Conservation (phyloP, 2,329 filamentous ascomycete genomes). For the Alternaria ethzedia region DNA sequence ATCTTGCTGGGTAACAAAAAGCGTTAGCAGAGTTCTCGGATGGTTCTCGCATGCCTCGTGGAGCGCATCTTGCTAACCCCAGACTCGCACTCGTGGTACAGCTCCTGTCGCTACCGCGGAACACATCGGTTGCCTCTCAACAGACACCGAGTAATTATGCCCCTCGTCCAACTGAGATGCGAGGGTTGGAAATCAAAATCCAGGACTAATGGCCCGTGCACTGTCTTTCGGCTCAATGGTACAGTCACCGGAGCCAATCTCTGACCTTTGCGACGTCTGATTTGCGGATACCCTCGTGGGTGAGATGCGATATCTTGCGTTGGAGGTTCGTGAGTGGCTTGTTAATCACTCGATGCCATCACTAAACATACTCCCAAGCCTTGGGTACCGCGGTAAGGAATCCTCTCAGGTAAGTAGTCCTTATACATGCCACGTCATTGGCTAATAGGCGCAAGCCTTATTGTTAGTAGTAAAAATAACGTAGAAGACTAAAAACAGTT, state of each 20-base stretch:
- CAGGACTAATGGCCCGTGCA: not conserved
- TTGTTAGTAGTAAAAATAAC: no score
- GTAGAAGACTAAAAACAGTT: no score
- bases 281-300: fast-evolving
- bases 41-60: not conserved
- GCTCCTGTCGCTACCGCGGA: not conserved
- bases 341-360: not conserved
- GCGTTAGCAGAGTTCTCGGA: not conserved
- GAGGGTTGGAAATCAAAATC: not conserved
- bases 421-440: not conserved
- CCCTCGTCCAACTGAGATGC: not conserved
- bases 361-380: not conserved
- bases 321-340: not conserved
- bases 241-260: not conserved
- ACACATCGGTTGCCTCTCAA: not conserved
- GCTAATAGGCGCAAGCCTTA: no score
- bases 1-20: fast-evolving
- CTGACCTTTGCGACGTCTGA: not conserved
- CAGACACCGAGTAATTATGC: not conserved
- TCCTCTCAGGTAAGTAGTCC: not conserved
- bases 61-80: not conserved
- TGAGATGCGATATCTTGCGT: not conserved
- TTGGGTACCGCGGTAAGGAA: not conserved
- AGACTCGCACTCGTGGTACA: not conserved
- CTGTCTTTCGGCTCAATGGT: not conserved